Percentiles rank a stretch among this genome's conserved stretches.
Conservation (phyloP, 768 basidiomycete species). For the Butyriboletus loyo region DNA sequence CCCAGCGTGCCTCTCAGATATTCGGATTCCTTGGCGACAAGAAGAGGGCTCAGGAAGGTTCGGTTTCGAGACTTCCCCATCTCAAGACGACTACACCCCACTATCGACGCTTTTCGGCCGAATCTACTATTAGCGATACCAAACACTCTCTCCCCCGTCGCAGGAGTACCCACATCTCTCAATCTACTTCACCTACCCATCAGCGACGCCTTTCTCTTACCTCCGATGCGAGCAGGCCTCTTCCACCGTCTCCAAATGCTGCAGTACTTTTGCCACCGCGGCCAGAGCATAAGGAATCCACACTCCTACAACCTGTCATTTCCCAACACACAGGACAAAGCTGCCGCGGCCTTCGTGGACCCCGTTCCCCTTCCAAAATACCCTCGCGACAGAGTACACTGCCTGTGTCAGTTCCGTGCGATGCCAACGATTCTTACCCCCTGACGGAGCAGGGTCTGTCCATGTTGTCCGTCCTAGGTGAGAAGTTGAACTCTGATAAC, state of each 20-base stretch:
- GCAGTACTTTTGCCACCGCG: neutral
- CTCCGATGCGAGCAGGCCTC: conserved; percentile 12
- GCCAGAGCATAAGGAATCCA: neutral
- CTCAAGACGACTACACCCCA: conserved; percentile 21
- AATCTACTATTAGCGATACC: conserved; percentile 27
- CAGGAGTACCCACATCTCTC: conserved; percentile 11
- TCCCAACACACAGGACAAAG: conserved; percentile 19
- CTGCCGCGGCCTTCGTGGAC: conserved; percentile 42
- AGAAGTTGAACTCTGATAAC: conserved; percentile 15
- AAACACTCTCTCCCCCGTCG: conserved; percentile 11
- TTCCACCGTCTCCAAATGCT: conserved; percentile 3
- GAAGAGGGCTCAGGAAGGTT: conserved; percentile 37
- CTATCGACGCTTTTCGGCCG: conserved; percentile 22
- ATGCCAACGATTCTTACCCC: neutral
- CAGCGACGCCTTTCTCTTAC: conserved; percentile 13
- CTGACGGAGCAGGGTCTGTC: neutral
- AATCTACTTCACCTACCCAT: conserved; percentile 8
- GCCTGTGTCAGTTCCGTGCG: conserved; percentile 5
- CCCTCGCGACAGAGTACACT: conserved; percentile 30
- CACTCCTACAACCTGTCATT: neutral
- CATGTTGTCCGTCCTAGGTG: conserved; percentile 5
- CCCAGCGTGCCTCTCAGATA: conserved; percentile 70
- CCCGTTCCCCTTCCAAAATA: conserved; percentile 37
- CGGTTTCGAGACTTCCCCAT: conserved; percentile 32
- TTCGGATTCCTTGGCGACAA: conserved; percentile 66